Percentiles rank a stretch among this genome's conserved stretches.
Evolutionary conservation across 108 stramenopile species (phyloP).

Genomic region (Halocafeteria seosinensis): DNA sequence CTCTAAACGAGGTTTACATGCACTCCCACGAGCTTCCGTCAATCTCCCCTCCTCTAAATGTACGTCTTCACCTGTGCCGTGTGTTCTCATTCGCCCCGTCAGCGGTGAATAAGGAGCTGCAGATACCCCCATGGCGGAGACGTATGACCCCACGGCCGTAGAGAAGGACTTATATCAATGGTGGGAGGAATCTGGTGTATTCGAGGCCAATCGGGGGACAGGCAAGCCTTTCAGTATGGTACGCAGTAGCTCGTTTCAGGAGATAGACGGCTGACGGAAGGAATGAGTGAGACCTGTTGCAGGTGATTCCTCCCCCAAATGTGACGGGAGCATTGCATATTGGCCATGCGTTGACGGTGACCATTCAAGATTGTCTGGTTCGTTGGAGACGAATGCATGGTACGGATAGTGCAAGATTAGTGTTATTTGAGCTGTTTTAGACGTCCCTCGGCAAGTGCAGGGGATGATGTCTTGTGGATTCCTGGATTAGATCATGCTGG

Average conservation of each 20-base stretch:
- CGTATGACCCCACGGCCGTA: neutral
- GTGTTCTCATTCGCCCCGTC: too few relatives aligned
- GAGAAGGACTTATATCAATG: neutral
- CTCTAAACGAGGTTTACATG: too few relatives aligned
- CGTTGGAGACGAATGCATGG: constrained; percentile 92
- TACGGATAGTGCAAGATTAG: too few relatives aligned
- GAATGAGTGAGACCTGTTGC: too few relatives aligned
- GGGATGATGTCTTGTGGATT: constrained; percentile 77
- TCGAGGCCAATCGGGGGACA: neutral
- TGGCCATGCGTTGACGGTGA: constrained; percentile 96
- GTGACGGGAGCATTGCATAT: constrained; percentile 96
- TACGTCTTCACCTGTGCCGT: too few relatives aligned
- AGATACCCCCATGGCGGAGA: neutral
- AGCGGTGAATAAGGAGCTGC: too few relatives aligned
- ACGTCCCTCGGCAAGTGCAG: too few relatives aligned
- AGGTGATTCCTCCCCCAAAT: constrained; percentile 86
- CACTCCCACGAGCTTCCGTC: too few relatives aligned
- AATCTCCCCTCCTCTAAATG: too few relatives aligned
- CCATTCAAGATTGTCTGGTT: constrained; percentile 86
- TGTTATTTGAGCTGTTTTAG: too few relatives aligned
- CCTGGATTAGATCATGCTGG: constrained; percentile 97
- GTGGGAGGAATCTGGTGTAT: neutral
- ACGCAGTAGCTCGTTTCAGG: too few relatives aligned
- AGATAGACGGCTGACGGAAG: too few relatives aligned
- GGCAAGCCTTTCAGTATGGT: neutral